A percentile compares a stretch with the other conserved stretches of the same genome.
phyloP scores from a whole-genome alignment of 2,329 filamentous ascomycete genomes.

The Ophiocordyceps robertsii region DNA sequence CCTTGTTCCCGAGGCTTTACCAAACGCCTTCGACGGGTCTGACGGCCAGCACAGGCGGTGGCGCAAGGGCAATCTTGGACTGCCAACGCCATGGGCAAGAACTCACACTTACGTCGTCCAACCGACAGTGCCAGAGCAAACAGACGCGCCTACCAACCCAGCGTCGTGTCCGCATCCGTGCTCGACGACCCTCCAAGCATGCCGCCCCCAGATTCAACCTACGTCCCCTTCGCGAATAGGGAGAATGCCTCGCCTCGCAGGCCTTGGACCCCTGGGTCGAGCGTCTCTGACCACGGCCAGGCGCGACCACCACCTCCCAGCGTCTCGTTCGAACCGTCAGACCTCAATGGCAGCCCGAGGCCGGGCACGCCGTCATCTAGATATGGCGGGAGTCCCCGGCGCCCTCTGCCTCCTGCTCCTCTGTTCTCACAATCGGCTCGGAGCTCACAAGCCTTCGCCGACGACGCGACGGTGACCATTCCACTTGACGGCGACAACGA shows the following conservation, averaged over 20 bases:
- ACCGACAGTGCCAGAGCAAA: constrained; percentile 25
- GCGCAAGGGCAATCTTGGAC: background rate
- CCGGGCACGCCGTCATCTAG: constrained; percentile 82
- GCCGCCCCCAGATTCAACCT: constrained; percentile 50
- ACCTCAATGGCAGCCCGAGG: constrained; percentile 78
- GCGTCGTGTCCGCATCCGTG: constrained; percentile 35
- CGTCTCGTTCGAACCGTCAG: constrained; percentile 69
- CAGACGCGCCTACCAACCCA: constrained; percentile 38
- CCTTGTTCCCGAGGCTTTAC: background rate
- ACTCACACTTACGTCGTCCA: constrained; percentile 25
- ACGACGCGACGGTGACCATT: constrained; percentile 61
- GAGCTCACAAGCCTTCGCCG: constrained; percentile 39
- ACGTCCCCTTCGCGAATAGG: constrained; percentile 39
- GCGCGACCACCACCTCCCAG: constrained; percentile 56
- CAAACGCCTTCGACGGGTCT: background rate
- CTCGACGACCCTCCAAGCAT: constrained; percentile 44
- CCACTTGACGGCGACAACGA: constrained; percentile 56
- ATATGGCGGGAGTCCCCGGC: constrained; percentile 76
- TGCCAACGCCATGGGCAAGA: constrained; percentile 4
- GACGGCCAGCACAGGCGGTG: background rate
- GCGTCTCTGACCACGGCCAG: constrained; percentile 40
- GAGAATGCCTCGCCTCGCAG: constrained; percentile 36
- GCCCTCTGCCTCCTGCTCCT: constrained; percentile 79
- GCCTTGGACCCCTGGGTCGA: constrained; percentile 43
- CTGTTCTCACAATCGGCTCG: constrained; percentile 52